Conservation (phyloP, 495 filamentous ascomycete genomes). For the Hypoxylon lienhwacheense region DNA sequence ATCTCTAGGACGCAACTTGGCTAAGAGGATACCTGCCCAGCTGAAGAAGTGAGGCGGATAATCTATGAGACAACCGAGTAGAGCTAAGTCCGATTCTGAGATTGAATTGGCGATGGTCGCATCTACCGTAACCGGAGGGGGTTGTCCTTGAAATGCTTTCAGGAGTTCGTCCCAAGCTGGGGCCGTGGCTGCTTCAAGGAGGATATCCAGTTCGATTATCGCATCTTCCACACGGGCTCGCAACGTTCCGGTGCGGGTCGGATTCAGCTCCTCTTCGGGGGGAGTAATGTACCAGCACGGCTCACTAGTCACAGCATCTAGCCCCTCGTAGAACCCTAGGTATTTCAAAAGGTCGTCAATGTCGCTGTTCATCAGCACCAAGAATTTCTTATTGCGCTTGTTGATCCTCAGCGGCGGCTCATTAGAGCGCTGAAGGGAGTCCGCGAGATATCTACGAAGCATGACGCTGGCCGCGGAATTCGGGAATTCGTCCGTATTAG, state of each 20-base stretch:
- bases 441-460: slow-evolving; percentile 63
- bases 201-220: slow-evolving; percentile 24
- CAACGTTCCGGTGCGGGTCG: slow-evolving; percentile 16
- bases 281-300: slow-evolving; percentile 34
- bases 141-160: slow-evolving; percentile 23
- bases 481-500: slow-evolving; percentile 52
- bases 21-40: slow-evolving; percentile 35
- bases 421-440: slow-evolving; percentile 55
- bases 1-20: slow-evolving; percentile 23
- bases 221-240: slow-evolving; percentile 35
- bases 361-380: slow-evolving; percentile 65
- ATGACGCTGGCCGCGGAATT: slow-evolving; percentile 57
- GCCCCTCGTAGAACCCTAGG: slow-evolving; percentile 58
- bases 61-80: slow-evolving; percentile 29
- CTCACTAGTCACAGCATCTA: slow-evolving; percentile 31
- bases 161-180: slow-evolving; percentile 32
- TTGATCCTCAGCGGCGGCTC: slow-evolving; percentile 58
- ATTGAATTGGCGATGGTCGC: background rate
- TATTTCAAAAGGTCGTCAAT: slow-evolving; percentile 65
- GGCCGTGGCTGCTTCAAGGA: background rate
- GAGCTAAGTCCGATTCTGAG: slow-evolving; percentile 12
- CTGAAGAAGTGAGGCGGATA: slow-evolving; percentile 29
- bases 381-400: slow-evolving; percentile 70
- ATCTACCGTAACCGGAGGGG: background rate
- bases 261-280: slow-evolving; percentile 5